Conservation (phyloP, 257 asterid genomes). For the Paulownia fortunei region DNA sequence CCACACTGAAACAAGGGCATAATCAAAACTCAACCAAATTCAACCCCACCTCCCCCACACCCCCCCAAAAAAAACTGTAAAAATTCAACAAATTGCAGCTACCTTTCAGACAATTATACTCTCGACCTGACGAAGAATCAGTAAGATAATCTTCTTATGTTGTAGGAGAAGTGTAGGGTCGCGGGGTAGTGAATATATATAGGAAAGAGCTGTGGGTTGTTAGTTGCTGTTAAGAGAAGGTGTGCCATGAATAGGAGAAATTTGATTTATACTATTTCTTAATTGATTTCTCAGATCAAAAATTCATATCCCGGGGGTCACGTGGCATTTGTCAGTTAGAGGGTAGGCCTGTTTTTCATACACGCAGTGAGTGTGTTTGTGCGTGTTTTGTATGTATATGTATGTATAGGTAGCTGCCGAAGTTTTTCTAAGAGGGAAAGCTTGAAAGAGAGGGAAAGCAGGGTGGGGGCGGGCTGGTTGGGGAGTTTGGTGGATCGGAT, state of each 20-base stretch:
- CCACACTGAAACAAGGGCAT: not conserved
- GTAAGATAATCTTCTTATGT: conserved; percentile 9
- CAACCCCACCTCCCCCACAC: conserved; percentile 25
- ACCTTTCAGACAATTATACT: conserved; percentile 37
- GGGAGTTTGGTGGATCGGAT: conserved; percentile 42
- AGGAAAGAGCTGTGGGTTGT: conserved; percentile 31
- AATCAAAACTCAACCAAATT: conserved; percentile 24
- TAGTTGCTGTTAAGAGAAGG: conserved; percentile 43
- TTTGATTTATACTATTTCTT: not conserved
- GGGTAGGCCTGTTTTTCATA: not conserved
- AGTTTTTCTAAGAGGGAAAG: conserved; percentile 19
- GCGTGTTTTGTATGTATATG: not conserved
- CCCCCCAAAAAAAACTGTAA: not conserved
- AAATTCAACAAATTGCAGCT: conserved; percentile 40
- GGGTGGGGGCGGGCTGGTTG: not conserved
- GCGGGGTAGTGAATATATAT: conserved; percentile 30
- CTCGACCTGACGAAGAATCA: conserved; percentile 27
- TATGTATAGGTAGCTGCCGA: conserved; percentile 22
- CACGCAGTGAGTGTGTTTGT: conserved; percentile 23
- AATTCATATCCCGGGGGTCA: conserved; percentile 33
- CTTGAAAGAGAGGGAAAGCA: conserved; percentile 35
- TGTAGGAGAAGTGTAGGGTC: conserved; percentile 40
- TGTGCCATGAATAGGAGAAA: conserved; percentile 33
- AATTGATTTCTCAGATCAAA: conserved; percentile 16
- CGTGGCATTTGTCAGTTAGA: conserved; percentile 56